Conservation (phyloP, 768 basidiomycete species). For the Hericium rajendrae region DNA sequence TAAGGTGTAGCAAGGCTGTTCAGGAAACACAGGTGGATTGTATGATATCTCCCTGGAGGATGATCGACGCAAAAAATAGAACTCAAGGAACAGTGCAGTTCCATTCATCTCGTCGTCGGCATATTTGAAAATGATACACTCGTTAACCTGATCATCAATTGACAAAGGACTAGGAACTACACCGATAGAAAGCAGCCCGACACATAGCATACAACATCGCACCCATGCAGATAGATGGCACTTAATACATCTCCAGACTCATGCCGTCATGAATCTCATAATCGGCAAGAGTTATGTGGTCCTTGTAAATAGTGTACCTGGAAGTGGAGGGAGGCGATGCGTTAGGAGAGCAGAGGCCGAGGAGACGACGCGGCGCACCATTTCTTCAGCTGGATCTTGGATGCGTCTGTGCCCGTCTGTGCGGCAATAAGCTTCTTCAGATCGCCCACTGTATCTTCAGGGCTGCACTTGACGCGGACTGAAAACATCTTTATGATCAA, state of each 20-base stretch:
- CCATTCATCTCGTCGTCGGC: too few relatives aligned
- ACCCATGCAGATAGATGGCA: neutral
- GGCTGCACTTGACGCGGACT: constrained; percentile 91
- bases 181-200: neutral
- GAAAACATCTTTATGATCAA: neutral
- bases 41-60: too few relatives aligned
- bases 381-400: constrained; percentile 93
- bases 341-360: neutral
- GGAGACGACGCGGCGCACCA: constrained; percentile 46
- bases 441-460: constrained; percentile 94
- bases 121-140: neutral
- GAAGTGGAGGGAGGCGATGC: neutral
- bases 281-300: constrained; percentile 87
- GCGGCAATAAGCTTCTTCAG: constrained; percentile 95
- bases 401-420: constrained; percentile 80
- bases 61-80: too few relatives aligned
- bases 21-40: too few relatives aligned
- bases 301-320: constrained; percentile 94
- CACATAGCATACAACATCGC: neutral
- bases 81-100: too few relatives aligned
- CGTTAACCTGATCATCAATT: neutral
- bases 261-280: constrained; percentile 92
- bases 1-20: too few relatives aligned
- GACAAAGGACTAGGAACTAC: neutral
- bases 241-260: constrained; percentile 86